Conservation (phyloP, 140 eudicot genomes). For the Stevia rebaudiana region DNA sequence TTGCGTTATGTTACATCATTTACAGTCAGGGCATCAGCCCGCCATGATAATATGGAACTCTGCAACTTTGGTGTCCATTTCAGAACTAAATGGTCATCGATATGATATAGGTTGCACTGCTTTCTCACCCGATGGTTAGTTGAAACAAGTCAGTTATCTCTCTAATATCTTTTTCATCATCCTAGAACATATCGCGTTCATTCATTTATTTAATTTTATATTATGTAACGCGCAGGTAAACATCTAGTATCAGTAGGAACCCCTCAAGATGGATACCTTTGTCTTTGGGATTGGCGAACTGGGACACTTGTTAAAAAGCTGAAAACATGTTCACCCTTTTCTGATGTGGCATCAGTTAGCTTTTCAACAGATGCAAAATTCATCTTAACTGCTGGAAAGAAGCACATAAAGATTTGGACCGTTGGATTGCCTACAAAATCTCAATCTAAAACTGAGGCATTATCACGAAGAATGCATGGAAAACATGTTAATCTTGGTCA, state of each 20-base stretch:
- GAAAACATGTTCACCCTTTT: conserved; percentile 55
- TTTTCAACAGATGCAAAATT: conserved; percentile 55
- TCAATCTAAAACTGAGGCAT: conserved; percentile 36
- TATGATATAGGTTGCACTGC: conserved; percentile 65
- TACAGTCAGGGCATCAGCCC: conserved; percentile 65
- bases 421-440: conserved; percentile 40
- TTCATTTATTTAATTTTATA: not conserved
- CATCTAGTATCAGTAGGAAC: conserved; percentile 58
- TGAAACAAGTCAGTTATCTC: conserved; percentile 37
- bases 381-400: conserved; percentile 59
- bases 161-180: conserved; percentile 15
- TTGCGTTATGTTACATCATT: conserved; percentile 10
- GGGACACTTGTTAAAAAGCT: conserved; percentile 46
- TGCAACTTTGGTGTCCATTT: conserved; percentile 34
- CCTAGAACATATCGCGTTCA: not conserved
- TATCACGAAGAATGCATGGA: conserved; percentile 42
- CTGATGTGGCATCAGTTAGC: conserved; percentile 54
- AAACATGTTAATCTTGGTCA: conserved; percentile 47
- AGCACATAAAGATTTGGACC: conserved; percentile 58
- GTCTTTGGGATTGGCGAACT: conserved; percentile 68
- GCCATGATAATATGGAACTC: conserved; percentile 56
- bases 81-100: conserved; percentile 64
- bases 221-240: conserved; percentile 39
- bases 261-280: conserved; percentile 59
- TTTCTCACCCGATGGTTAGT: conserved; percentile 82